Evolutionary conservation across 2,329 filamentous ascomycete genomes (phyloP).

Genomic region (Hypoxylon sp.): DNA sequence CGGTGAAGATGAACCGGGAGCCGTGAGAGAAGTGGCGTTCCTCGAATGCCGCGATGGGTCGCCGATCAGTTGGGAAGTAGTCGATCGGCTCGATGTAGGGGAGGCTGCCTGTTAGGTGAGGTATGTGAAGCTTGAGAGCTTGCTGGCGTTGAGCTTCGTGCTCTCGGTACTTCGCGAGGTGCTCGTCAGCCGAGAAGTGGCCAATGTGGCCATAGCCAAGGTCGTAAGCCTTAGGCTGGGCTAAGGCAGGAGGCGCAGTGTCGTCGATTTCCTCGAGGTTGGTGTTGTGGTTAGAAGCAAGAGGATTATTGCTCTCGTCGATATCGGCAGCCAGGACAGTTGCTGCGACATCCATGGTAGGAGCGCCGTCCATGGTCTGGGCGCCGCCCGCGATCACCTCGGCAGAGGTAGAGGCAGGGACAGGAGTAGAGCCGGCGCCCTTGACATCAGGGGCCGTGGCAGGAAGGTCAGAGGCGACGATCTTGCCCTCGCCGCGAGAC

Average conservation of each 20-base stretch:
- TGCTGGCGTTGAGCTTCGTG: neutral
- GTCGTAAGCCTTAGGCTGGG: conserved; percentile 20
- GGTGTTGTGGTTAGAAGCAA: neutral
- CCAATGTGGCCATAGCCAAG: no score
- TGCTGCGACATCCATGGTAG: no score
- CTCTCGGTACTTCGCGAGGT: conserved; percentile 12
- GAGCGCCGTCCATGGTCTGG: no score
- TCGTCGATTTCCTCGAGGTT: conserved; percentile 4
- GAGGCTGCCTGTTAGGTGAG: neutral
- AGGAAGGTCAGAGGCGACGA: no score
- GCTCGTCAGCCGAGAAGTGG: conserved; percentile 20
- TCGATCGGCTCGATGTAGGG: conserved; percentile 40
- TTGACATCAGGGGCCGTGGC: conserved; percentile 3
- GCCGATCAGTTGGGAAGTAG: conserved; percentile 31
- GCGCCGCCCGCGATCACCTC: no score
- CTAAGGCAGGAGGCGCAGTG: conserved; percentile 1
- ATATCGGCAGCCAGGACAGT: no score
- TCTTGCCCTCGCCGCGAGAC: neutral
- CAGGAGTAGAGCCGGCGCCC: neutral
- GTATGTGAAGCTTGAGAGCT: neutral
- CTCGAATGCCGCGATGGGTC: conserved; percentile 41
- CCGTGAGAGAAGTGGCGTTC: conserved; percentile 3
- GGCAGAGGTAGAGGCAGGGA: neutral
- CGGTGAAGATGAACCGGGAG: conserved; percentile 36
- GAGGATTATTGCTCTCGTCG: conserved; percentile 1